These are phyloP conservation scores for Alnus glutinosa DNA, from an alignment of 306 rosid species.

Conservation along the genomic window DNA sequence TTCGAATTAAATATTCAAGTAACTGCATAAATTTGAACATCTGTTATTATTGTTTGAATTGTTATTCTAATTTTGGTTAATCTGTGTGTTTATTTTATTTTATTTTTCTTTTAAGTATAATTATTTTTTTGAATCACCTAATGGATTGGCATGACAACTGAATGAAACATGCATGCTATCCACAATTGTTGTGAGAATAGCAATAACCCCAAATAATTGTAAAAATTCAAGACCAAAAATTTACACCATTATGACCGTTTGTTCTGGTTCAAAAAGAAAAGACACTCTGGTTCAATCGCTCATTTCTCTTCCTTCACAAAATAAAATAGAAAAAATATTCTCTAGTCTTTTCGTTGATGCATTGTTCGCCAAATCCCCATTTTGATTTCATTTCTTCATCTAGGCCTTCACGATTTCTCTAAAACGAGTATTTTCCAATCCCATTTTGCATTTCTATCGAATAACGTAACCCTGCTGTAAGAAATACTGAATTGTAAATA, in stretches of 20 bases:
- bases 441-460: too few species aligned
- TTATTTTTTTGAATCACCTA: too few species aligned
- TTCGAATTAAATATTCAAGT: too few species aligned
- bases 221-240: constrained; percentile 29
- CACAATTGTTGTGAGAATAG: constrained; percentile 23
- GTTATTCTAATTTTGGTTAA: too few species aligned
- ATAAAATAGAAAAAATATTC: neutral
- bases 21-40: too few species aligned
- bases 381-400: constrained; percentile 31
- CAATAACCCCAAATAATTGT: constrained; percentile 28
- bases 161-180: neutral
- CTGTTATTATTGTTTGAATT: too few species aligned
- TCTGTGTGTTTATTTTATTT: too few species aligned
- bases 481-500: constrained; percentile 6
- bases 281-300: constrained; percentile 32
- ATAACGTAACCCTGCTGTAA: neutral
- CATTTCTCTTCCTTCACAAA: constrained; percentile 31
- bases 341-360: constrained; percentile 5
- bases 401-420: constrained; percentile 22
- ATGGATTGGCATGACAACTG: too few species aligned
- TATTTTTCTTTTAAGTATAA: too few species aligned
- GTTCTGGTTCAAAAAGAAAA: constrained; percentile 33
- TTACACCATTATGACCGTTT: constrained; percentile 24
- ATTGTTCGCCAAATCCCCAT: neutral
- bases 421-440: neutral